Base-by-base conservation (phyloP, 1,284 basidiomycete genomes). In the Ceratobasidium theobromae region DNA sequence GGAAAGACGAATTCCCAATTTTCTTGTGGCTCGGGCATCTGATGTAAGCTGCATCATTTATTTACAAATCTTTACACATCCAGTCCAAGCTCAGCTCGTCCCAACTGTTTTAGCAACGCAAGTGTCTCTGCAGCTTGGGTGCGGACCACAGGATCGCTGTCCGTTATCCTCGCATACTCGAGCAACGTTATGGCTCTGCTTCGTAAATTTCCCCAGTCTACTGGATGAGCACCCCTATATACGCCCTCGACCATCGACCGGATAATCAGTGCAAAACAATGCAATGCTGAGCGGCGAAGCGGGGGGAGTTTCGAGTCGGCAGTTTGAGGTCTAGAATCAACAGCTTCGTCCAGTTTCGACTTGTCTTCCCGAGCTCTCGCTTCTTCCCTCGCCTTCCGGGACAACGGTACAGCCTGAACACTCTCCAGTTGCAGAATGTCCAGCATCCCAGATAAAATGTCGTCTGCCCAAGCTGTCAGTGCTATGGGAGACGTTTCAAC, bases 361-460 rank as follows among this genome's bases (percentile, higher is more conserved):
- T 54, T 21, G 35, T 53, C 45, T n/a, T 53, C 21, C 30, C 40
- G 2, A 18, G 32, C 33, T 38, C 66, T 41, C 46, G 40, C 23
- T 23, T 67, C 53, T 30, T 48, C 30, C 30, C 38, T 62, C 55
- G 54, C 51, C 21, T 25, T 55, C 35, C 57, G 41, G 23, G 53
- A 30, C 4, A 48, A 68, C 9, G 55, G 65, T 23, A 66, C 43
- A 9, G 71, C 70, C 4, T 79, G 70, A 3, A 84, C 80, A 40
- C 80, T 83, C 75, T 95, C 93, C 5, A 92, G 72, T 72, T 91
- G 89, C 5, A 96, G 76, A 5, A 96, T 79, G 73, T 95, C 91
- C 3, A 94, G 73, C 80, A 89, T 87, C 3, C 84, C 84, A 55
- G 80, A 78, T 1, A 83, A 77, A 27, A 95, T 77, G 53, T 90